Conservation (phyloP, 805 yeast species). For the Lachancea lanzarotensis region DNA sequence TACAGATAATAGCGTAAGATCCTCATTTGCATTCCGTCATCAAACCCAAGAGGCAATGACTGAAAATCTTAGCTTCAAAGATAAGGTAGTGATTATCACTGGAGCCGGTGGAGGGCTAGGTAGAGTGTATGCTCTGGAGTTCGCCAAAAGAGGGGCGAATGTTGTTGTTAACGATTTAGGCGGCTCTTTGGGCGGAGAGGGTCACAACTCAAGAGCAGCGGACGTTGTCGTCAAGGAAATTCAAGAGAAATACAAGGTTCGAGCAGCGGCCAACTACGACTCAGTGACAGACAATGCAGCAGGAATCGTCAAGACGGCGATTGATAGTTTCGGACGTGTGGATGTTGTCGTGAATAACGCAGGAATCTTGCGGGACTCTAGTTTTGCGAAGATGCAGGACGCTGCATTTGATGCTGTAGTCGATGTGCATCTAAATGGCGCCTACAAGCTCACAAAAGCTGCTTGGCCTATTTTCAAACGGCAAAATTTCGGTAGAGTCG, state of each 20-base stretch:
- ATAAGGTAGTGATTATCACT: conserved; percentile 85
- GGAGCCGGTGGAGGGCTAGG: conserved; percentile 99
- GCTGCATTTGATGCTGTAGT: conserved; percentile 72
- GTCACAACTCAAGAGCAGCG: conserved; percentile 67
- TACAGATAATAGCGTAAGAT: too few species aligned
- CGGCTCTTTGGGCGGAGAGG: conserved; percentile 70
- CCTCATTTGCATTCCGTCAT: background rate
- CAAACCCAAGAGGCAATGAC: background rate
- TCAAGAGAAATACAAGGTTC: conserved; percentile 43
- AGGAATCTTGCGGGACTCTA: conserved; percentile 84
- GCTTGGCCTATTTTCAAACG: conserved; percentile 88
- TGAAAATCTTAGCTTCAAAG: conserved; percentile 44
- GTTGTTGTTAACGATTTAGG: conserved; percentile 95
- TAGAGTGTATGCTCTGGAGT: conserved; percentile 76
- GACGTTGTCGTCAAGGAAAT: conserved; percentile 87
- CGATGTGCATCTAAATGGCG: conserved; percentile 86
- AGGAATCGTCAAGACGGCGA: conserved; percentile 77
- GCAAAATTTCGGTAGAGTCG: conserved; percentile 81
- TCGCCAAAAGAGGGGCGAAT: conserved; percentile 85
- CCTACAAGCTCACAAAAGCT: conserved; percentile 74
- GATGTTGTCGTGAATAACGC: conserved; percentile 91
- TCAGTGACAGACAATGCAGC: conserved; percentile 79
- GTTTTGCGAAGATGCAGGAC: conserved; percentile 79
- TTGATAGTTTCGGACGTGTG: conserved; percentile 79
- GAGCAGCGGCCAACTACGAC: conserved; percentile 91